Conservation (phyloP, 352 stramenopile species). For the Pythium grandisporangium region DNA sequence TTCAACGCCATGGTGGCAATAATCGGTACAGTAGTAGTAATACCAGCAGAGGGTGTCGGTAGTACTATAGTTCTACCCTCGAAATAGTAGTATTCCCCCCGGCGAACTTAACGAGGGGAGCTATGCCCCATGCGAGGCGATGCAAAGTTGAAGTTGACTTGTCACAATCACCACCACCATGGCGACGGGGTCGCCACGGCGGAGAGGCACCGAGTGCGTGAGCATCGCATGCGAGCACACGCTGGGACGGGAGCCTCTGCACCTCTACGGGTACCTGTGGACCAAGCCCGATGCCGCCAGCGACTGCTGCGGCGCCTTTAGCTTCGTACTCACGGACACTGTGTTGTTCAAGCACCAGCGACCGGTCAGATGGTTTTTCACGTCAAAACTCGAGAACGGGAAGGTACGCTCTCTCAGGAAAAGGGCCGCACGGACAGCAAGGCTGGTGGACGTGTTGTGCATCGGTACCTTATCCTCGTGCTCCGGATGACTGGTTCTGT, state of each 20-base stretch:
- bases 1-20: too few relatives aligned
- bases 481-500: too few relatives aligned
- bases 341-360: conserved; percentile 68
- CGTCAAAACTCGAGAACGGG: conserved; percentile 55
- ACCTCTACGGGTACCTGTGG: conserved; percentile 56
- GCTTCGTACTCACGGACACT: conserved; percentile 49
- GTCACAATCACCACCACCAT: not conserved
- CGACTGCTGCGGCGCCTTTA: conserved; percentile 19
- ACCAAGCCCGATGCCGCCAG: conserved; percentile 19
- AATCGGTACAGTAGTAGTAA: too few relatives aligned
- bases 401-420: conserved; percentile 19
- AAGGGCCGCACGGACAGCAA: too few relatives aligned
- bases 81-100: too few relatives aligned
- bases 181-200: conserved; percentile 1
- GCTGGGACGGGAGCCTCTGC: conserved; percentile 48
- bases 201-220: conserved; percentile 31
- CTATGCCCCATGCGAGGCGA: too few relatives aligned
- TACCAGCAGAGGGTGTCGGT: too few relatives aligned
- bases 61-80: too few relatives aligned
- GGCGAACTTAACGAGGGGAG: too few relatives aligned
- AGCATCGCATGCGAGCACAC: conserved; percentile 57
- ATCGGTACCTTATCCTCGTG: too few relatives aligned
- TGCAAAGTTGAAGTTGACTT: conserved; percentile 1
- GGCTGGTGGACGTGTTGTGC: too few relatives aligned
- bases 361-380: conserved; percentile 62